These are phyloP conservation scores for Trichoderma sp. DNA, from an alignment of 2,329 filamentous ascomycete genomes.

Conservation along the genomic window DNA sequence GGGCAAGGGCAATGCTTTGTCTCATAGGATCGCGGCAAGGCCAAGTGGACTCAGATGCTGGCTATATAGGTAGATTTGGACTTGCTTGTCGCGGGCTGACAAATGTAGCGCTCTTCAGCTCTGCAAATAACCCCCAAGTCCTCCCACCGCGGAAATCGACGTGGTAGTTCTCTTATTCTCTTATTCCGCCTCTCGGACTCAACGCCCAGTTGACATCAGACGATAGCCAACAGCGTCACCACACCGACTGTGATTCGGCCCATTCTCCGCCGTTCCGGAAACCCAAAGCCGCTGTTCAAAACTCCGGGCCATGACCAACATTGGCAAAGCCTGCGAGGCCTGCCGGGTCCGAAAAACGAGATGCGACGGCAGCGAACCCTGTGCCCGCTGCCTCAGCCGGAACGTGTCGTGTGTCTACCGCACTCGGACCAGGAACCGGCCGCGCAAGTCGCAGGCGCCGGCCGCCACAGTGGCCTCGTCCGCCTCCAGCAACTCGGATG, in stretches of 20 bases:
- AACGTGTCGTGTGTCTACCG: conserved; percentile 23
- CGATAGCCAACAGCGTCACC: neutral
- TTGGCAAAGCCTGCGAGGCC: conserved; percentile 23
- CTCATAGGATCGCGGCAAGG: neutral
- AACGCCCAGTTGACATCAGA: neutral
- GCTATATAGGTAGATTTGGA: no score
- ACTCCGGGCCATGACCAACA: conserved; percentile 22
- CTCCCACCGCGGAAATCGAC: neutral
- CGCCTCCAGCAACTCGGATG: conserved; percentile 14
- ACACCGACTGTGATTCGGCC: neutral
- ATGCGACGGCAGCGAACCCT: conserved; percentile 23
- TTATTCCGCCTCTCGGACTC: neutral
- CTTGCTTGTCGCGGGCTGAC: neutral
- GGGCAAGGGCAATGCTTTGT: neutral
- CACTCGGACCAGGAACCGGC: conserved; percentile 17
- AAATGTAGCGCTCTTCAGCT: neutral
- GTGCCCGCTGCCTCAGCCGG: conserved; percentile 21
- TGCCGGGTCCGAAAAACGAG: conserved; percentile 23
- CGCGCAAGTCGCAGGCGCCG: conserved; percentile 15
- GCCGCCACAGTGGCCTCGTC: neutral
- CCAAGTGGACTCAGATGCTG: neutral
- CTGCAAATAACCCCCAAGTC: neutral
- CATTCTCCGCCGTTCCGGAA: neutral
- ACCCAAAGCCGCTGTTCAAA: neutral
- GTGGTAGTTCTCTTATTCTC: neutral